Base-by-base conservation (phyloP, 106 monocot species). In the Acorus calamus region DNA sequence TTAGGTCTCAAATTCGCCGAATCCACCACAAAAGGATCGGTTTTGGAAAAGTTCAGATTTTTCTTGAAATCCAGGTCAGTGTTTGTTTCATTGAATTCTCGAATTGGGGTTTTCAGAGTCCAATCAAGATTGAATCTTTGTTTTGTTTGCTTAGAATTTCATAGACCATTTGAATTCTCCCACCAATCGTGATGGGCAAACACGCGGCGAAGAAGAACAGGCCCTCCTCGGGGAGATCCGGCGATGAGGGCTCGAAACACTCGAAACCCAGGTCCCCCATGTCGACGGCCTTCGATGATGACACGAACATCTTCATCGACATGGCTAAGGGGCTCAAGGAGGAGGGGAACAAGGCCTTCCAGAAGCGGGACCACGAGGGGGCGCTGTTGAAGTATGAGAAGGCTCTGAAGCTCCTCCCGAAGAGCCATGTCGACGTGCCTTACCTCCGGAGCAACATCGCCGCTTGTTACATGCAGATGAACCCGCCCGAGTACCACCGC, bases 401-500 rank as follows among this genome's bases (percentile, higher is more conserved):
- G 54, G 84, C 94, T 7, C 76, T 90, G 64, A 87, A 90, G 61
- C 80, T 96, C 46, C 87, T 96, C 1, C 90, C 94, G 0, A 77
- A 78, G 61, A 80, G 53, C 43, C 87, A 96, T 49, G 14, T 72
- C 0, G 94, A 90, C 69, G 62, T 80, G 10, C 82, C 94, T 7
- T 79, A 73, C 48, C 71, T 90, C 14, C 81, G 72, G 46, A 84
- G 82, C 76, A 90, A 87, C 53, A 65, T 85, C 4, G 94, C 94
- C 10, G 71, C 90, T 47, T 96, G 94, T 53, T 96, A 83, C 63
- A 90, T 96, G 90, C 82, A 82, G 57, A 82, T 91, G 77, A 66
- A 56, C 4, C 90, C 94, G 11, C 73, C 46, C 53, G 86, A 85
- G 10, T 84, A 76, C 64, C 71, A 84, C 55, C 63, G 59, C 42